phyloP scores from a whole-genome alignment of 208 protist genomes.

The Acanthamoeba sp. region DNA sequence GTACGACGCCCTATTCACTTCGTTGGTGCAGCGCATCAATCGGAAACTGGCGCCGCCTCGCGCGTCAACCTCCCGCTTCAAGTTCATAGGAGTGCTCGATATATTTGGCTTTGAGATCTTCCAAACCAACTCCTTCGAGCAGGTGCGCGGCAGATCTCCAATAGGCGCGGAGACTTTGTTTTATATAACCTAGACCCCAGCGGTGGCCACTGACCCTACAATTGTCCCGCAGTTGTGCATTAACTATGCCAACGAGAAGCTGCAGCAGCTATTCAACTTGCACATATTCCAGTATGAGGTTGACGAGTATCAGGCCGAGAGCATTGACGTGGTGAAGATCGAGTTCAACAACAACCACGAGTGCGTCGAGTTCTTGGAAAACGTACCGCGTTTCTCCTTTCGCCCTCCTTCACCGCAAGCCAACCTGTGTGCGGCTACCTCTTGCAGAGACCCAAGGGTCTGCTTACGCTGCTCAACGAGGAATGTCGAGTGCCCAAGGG shows the following conservation, averaged over 20 bases:
- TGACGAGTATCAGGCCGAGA: constrained; percentile 86
- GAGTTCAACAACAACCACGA: constrained; percentile 90
- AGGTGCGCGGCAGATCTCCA: neutral
- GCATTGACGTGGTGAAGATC: constrained; percentile 86
- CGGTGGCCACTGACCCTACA: too few species aligned
- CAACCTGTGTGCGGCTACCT: too few species aligned
- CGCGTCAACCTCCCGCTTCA: neutral
- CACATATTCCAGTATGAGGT: constrained; percentile 90
- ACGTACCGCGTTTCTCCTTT: constrained; percentile 66
- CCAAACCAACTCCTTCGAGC: constrained; percentile 89
- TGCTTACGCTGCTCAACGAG: constrained; percentile 93
- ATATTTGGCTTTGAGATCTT: constrained; percentile 91
- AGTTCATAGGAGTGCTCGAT: constrained; percentile 79
- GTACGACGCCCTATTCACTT: constrained; percentile 87
- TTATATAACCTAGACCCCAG: too few species aligned
- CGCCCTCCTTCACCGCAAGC: neutral
- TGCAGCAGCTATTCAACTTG: constrained; percentile 91
- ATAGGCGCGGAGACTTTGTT: neutral
- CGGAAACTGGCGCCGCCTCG: neutral
- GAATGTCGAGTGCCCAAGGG: constrained; percentile 89
- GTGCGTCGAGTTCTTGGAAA: constrained; percentile 87
- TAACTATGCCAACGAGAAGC: constrained; percentile 91
- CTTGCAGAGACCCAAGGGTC: constrained; percentile 92
- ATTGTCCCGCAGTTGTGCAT: constrained; percentile 91
- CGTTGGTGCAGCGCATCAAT: constrained; percentile 88